A percentile compares a stretch with the other conserved stretches of the same genome.
These are phyloP conservation scores for Neocatenulostroma microsporum DNA, from an alignment of 2,329 filamentous ascomycete genomes.

Conservation along the genomic window DNA sequence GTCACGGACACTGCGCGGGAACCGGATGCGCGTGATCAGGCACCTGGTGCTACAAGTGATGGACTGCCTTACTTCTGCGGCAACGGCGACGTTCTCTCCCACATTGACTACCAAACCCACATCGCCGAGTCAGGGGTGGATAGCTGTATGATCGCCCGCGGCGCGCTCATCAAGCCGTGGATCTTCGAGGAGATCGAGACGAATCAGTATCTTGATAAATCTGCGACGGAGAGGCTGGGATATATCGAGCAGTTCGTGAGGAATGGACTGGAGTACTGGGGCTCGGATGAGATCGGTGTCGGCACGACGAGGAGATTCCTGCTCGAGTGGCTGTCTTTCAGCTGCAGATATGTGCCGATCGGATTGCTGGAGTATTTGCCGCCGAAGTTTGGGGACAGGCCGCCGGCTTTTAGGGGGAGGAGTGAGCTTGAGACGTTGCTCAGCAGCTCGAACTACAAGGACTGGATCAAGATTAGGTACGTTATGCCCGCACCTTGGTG, in stretches of 20 bases:
- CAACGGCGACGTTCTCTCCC: slow-evolving; percentile 94
- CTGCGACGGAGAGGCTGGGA: slow-evolving; percentile 71
- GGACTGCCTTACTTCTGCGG: slow-evolving; percentile 68
- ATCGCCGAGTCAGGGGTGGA: slow-evolving; percentile 74
- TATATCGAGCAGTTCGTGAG: slow-evolving; percentile 85
- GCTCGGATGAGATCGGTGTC: slow-evolving; percentile 87
- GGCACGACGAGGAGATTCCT: slow-evolving; percentile 87
- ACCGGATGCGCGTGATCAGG: slow-evolving; percentile 64
- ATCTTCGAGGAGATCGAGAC: slow-evolving; percentile 92
- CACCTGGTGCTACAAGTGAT: slow-evolving; percentile 42
- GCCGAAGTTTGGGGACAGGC: slow-evolving; percentile 79
- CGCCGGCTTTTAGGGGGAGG: slow-evolving; percentile 73
- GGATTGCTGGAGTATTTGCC: slow-evolving; percentile 83
- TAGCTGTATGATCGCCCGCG: slow-evolving; percentile 94
- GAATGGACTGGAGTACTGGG: slow-evolving; percentile 91
- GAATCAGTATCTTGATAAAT: slow-evolving; percentile 93
- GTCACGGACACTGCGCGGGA: slow-evolving; percentile 70
- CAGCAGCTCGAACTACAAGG: slow-evolving; percentile 82
- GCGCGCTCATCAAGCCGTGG: slow-evolving; percentile 96
- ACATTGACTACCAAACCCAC: slow-evolving; percentile 75
- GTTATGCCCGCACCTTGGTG: no score
- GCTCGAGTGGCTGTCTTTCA: slow-evolving; percentile 92
- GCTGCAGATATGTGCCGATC: slow-evolving; percentile 82
- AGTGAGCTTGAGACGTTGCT: slow-evolving; percentile 92
- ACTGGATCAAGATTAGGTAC: slow-evolving; percentile 98